Conservation (phyloP, 768 basidiomycete species). For the Mycena haematopus region DNA sequence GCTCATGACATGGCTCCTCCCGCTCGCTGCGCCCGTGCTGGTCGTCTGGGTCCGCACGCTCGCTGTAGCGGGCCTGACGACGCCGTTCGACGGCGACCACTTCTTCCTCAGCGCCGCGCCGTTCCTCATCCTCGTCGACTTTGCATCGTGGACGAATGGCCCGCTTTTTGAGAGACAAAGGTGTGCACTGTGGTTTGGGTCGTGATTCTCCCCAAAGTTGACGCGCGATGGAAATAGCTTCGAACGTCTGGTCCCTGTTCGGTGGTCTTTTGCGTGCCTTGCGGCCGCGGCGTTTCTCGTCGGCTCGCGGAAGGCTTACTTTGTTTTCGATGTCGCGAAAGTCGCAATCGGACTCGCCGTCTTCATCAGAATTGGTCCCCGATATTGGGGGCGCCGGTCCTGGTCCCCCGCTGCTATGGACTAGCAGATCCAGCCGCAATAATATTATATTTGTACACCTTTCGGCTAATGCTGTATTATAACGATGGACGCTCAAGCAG, state of each 20-base stretch:
- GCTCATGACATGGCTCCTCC: slow-evolving; percentile 82
- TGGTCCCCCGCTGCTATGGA: slow-evolving; percentile 38
- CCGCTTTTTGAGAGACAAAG: slow-evolving; percentile 51
- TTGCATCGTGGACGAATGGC: slow-evolving; percentile 56
- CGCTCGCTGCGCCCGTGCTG: slow-evolving; percentile 76
- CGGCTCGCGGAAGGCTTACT: slow-evolving; percentile 71
- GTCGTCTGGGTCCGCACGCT: slow-evolving; percentile 92
- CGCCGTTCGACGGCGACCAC: slow-evolving; percentile 86
- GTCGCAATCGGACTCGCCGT: slow-evolving; percentile 54
- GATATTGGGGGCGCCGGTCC: slow-evolving; percentile 54
- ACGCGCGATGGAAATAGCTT: slow-evolving; percentile 39
- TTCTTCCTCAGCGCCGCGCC: slow-evolving; percentile 69
- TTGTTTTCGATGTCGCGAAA: slow-evolving; percentile 68
- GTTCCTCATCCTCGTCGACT: slow-evolving; percentile 68
- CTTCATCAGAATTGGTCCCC: slow-evolving; percentile 51
- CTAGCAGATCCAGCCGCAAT: not conserved
- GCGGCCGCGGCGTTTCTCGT: slow-evolving; percentile 63
- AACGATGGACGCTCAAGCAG: slow-evolving; percentile 10
- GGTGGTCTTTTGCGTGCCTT: slow-evolving; percentile 62
- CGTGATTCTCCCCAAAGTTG: slow-evolving; percentile 3
- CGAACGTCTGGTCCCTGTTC: slow-evolving; percentile 48
- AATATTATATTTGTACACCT: slow-evolving; percentile 14
- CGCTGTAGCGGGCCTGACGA: slow-evolving; percentile 76
- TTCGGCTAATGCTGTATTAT: not conserved
- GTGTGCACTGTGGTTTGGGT: slow-evolving; percentile 33